Conservation (phyloP, 106 monocot genomes). For the Dioscorea zingiberensis region DNA sequence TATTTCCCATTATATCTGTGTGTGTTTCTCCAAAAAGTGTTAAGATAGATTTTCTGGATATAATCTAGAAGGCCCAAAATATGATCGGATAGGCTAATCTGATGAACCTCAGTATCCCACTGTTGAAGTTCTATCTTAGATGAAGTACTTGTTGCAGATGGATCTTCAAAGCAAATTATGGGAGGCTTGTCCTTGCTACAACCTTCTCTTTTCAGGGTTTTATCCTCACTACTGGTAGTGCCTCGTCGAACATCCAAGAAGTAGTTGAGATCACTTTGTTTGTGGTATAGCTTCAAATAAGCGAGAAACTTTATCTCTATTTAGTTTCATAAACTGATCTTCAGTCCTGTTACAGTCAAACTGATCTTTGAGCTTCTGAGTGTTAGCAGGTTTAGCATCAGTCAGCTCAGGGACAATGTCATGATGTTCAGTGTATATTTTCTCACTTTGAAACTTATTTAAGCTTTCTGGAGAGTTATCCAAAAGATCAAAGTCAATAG, state of each 20-base stretch:
- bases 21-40: slow-evolving; percentile 34
- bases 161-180: slow-evolving; percentile 10
- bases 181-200: slow-evolving; percentile 8
- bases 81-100: slow-evolving; percentile 29
- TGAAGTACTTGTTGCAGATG: slow-evolving; percentile 8
- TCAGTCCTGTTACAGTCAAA: slow-evolving; percentile 4
- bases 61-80: slow-evolving; percentile 34
- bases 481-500: slow-evolving; percentile 31
- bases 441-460: slow-evolving; percentile 16
- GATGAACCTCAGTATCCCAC: slow-evolving; percentile 45
- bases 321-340: slow-evolving; percentile 7
- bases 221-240: slow-evolving; percentile 7
- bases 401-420: not conserved
- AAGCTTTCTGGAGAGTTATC: slow-evolving; percentile 36
- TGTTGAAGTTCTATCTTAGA: slow-evolving; percentile 8
- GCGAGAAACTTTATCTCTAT: slow-evolving; percentile 27
- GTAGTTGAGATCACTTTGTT: slow-evolving; percentile 53
- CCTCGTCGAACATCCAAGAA: slow-evolving; percentile 61
- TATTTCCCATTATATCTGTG: slow-evolving; percentile 27
- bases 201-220: not conserved
- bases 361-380: slow-evolving; percentile 9
- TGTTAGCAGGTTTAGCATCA: too few species aligned
- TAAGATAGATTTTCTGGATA: slow-evolving; percentile 35
- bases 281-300: slow-evolving; percentile 58
- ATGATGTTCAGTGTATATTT: slow-evolving; percentile 22